A percentile compares a stretch with the other conserved stretches of the same genome.
Conservation (phyloP, 208 protist genomes). For the Herpetomonas tarakana region DNA sequence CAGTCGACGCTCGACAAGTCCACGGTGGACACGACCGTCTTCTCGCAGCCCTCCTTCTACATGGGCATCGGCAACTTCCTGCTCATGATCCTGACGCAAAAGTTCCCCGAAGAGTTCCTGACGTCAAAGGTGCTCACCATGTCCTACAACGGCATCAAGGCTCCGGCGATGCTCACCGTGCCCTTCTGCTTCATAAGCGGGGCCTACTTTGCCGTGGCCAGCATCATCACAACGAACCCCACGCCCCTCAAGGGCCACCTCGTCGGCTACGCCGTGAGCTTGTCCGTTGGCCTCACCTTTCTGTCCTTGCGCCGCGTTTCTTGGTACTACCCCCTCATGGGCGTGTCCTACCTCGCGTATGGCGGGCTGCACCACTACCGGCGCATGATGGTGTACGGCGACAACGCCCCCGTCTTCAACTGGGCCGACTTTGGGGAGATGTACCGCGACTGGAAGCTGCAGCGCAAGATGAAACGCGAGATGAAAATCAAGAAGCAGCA, state of each 20-base stretch:
- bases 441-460: conserved; percentile 19
- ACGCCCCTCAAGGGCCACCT: conserved; percentile 64
- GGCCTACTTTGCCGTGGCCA: conserved; percentile 71
- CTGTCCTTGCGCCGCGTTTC: conserved; percentile 66
- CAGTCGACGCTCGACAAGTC: conserved; percentile 70
- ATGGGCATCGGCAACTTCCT: conserved; percentile 71
- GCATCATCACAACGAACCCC: conserved; percentile 53
- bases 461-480: not conserved
- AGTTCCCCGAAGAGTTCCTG: conserved; percentile 82
- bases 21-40: conserved; percentile 65
- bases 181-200: conserved; percentile 76
- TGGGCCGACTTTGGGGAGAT: conserved; percentile 70
- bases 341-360: conserved; percentile 72
- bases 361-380: conserved; percentile 86
- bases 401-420: conserved; percentile 82
- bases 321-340: conserved; percentile 86
- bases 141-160: conserved; percentile 78
- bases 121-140: conserved; percentile 64
- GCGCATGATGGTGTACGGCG: conserved; percentile 82
- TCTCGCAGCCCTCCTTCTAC: conserved; percentile 79
- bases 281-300: conserved; percentile 61
- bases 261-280: conserved; percentile 62
- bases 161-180: conserved; percentile 61
- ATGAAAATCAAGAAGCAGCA: conserved; percentile 1
- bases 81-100: conserved; percentile 75